phyloP scores from a whole-genome alignment of 352 stramenopile species.

The Phytophthora citricola region DNA sequence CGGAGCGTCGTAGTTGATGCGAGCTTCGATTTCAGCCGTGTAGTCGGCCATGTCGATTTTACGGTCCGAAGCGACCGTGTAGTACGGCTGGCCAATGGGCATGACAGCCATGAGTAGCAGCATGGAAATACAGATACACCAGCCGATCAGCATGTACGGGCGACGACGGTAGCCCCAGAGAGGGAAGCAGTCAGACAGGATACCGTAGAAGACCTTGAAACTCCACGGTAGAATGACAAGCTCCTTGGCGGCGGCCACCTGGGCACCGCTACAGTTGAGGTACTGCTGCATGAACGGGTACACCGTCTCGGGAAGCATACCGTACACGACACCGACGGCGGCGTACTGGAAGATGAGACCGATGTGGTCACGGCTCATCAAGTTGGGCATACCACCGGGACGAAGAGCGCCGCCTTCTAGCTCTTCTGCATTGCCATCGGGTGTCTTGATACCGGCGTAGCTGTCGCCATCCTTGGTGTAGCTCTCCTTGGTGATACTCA shows the following conservation, averaged over 20 bases:
- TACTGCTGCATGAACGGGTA: slow-evolving; percentile 66
- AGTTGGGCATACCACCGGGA: slow-evolving; percentile 40
- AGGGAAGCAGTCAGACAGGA: slow-evolving; percentile 44
- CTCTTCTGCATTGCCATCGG: slow-evolving; percentile 20
- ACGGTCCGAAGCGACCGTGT: slow-evolving; percentile 31
- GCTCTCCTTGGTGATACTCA: slow-evolving; percentile 43
- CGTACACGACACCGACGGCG: slow-evolving; percentile 54
- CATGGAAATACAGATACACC: slow-evolving; percentile 52
- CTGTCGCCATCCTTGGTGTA: slow-evolving; percentile 33
- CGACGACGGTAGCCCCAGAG: slow-evolving; percentile 66
- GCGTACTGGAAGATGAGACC: slow-evolving; percentile 61
- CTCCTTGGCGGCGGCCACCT: slow-evolving; percentile 53
- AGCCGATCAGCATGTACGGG: slow-evolving; percentile 71
- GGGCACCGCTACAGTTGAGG: slow-evolving; percentile 57
- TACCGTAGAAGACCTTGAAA: slow-evolving; percentile 65
- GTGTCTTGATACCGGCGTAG: slow-evolving; percentile 44
- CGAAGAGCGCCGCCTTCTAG: slow-evolving; percentile 49
- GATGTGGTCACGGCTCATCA: slow-evolving; percentile 48
- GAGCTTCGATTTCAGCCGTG: slow-evolving; percentile 33
- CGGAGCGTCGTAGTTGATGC: slow-evolving; percentile 51
- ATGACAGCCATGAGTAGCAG: slow-evolving; percentile 57
- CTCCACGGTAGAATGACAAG: slow-evolving; percentile 62
- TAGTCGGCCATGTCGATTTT: slow-evolving; percentile 38
- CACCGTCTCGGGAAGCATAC: slow-evolving; percentile 49
- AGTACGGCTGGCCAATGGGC: slow-evolving; percentile 65